These are phyloP conservation scores for Pseudoneurospora amorphoporcata DNA, from an alignment of 495 filamentous ascomycete genomes.

Conservation along the genomic window DNA sequence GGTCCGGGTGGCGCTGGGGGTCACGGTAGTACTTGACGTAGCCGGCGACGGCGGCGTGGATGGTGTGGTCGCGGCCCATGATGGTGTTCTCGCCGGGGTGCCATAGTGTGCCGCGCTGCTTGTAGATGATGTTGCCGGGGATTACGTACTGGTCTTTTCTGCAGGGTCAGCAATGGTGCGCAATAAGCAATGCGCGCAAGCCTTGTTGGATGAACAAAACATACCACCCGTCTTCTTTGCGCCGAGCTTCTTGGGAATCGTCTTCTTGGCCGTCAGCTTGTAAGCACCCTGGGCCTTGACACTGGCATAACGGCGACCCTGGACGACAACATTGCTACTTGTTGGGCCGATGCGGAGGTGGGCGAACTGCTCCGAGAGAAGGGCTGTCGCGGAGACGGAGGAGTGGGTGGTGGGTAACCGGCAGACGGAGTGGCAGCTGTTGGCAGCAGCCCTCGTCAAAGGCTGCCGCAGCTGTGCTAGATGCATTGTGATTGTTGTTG, in stretches of 20 bases:
- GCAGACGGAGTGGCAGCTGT: conserved; percentile 15
- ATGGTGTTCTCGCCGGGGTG: conserved; percentile 85
- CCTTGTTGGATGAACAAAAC: conserved; percentile 12
- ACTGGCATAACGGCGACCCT: conserved; percentile 58
- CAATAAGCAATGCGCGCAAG: background rate
- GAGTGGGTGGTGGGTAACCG: conserved; percentile 12
- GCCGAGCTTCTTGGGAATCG: conserved; percentile 85
- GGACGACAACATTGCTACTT: conserved; percentile 23
- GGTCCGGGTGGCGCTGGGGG: conserved; percentile 62
- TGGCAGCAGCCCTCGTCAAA: conserved; percentile 34
- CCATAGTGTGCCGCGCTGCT: conserved; percentile 90
- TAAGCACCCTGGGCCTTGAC: conserved; percentile 83
- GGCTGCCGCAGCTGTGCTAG: conserved; percentile 44
- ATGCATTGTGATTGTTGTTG: conserved; percentile 28
- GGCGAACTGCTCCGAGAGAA: conserved; percentile 16
- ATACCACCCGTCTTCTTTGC: conserved; percentile 82
- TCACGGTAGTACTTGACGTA: conserved; percentile 96
- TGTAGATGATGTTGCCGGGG: conserved; percentile 95
- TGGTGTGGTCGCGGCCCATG: conserved; percentile 95
- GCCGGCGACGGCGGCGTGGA: conserved; percentile 72
- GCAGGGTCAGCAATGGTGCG: too few species aligned
- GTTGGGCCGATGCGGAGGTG: conserved; percentile 11
- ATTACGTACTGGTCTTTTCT: conserved; percentile 72
- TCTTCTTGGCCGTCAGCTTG: conserved; percentile 69
- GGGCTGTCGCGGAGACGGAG: conserved; percentile 8